These are phyloP conservation scores for Kwoniella bestiolae DNA, from an alignment of 768 basidiomycete species.

Conservation along the genomic window DNA sequence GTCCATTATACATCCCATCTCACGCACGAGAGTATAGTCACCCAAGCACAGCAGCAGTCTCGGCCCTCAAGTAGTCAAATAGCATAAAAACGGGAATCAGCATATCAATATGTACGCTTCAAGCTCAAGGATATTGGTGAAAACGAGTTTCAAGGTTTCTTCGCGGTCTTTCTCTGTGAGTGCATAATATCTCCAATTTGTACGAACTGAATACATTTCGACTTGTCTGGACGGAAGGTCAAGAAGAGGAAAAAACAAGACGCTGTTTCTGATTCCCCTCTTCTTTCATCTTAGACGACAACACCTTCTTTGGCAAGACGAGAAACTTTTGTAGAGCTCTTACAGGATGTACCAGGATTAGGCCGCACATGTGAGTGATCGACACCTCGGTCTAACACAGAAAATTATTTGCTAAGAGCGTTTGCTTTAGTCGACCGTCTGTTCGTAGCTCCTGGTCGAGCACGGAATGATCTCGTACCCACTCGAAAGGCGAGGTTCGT, in stretches of 20 bases:
- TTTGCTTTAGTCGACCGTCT: constrained; percentile 31
- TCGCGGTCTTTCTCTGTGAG: constrained; percentile 17
- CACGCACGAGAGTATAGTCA: no score
- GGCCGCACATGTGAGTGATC: constrained; percentile 32
- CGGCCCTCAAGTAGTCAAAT: not conserved
- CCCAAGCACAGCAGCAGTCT: no score
- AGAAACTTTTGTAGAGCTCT: constrained; percentile 38
- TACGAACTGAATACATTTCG: no score
- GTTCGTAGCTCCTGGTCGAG: constrained; percentile 39
- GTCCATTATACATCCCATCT: no score
- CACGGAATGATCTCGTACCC: constrained; percentile 43
- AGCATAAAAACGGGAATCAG: no score
- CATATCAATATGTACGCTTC: constrained; percentile 26
- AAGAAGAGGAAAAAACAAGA: no score
- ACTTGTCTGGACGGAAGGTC: no score
- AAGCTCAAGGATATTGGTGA: constrained; percentile 13
- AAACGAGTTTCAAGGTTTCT: not conserved
- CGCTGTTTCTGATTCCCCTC: no score
- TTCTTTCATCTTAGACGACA: constrained; percentile 15
- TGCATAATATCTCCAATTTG: not conserved
- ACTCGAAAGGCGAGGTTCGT: constrained; percentile 38
- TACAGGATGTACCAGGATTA: constrained; percentile 39
- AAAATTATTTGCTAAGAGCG: no score
- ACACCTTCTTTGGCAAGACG: constrained; percentile 17
- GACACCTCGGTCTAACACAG: no score